These are phyloP conservation scores for Clathrus columnatus DNA, from an alignment of 768 basidiomycete genomes.

Conservation along the genomic window DNA sequence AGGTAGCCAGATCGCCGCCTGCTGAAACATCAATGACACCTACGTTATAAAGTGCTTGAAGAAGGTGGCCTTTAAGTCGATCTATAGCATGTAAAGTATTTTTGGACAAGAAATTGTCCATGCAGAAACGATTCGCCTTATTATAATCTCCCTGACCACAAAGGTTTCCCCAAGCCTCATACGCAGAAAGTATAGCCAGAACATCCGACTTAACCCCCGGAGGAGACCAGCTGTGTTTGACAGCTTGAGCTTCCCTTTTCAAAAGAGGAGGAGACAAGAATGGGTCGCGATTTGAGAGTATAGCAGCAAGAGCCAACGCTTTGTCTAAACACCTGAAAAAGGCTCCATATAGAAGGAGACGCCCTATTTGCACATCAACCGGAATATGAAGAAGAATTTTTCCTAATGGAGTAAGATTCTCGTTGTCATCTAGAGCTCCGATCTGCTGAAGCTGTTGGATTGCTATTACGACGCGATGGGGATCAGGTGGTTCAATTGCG, in stretches of 20 bases:
- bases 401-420: conserved; percentile 80
- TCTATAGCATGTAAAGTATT: conserved; percentile 75
- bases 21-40: conserved; percentile 79
- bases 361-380: conserved; percentile 83
- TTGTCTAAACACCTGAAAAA: conserved; percentile 90
- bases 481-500: conserved; percentile 82
- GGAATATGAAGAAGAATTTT: conserved; percentile 83
- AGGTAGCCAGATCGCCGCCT: conserved; percentile 36
- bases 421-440: conserved; percentile 70
- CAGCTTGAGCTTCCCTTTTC: conserved; percentile 58
- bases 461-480: conserved; percentile 67
- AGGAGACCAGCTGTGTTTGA: conserved; percentile 74
- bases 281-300: conserved; percentile 83
- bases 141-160: conserved; percentile 57
- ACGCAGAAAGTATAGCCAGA: conserved; percentile 70
- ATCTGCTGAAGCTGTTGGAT: conserved; percentile 75
- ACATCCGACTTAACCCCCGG: conserved; percentile 78
- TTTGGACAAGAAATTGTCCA: conserved; percentile 82
- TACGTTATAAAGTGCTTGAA: conserved; percentile 66
- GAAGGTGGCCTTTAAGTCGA: conserved; percentile 69
- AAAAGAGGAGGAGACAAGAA: conserved; percentile 78
- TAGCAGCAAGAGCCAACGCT: conserved; percentile 84
- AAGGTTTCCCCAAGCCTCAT: conserved; percentile 70
- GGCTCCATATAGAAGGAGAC: conserved; percentile 79
- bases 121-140: conserved; percentile 66